phyloP scores from a whole-genome alignment of 1,284 basidiomycete genomes.

The Leccinum subfulvum region DNA sequence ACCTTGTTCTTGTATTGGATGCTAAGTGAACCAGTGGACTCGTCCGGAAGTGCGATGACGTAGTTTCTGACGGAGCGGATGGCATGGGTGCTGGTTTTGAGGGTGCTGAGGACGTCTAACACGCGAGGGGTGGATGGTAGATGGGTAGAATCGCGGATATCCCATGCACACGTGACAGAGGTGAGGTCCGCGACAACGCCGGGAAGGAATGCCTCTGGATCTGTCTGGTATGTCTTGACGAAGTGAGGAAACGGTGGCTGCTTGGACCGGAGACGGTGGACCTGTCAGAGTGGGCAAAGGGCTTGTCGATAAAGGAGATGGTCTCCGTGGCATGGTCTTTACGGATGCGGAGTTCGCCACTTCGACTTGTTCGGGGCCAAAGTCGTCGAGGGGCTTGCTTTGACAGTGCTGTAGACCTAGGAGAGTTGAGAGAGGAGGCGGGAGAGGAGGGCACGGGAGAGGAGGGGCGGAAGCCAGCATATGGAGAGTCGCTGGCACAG shows the following conservation, averaged over 20 bases:
- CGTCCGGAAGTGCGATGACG: slow-evolving; percentile 74
- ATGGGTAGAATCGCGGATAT: slow-evolving; percentile 27
- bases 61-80: slow-evolving; percentile 81
- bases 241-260: slow-evolving; percentile 42
- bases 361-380: too few species aligned
- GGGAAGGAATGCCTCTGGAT: slow-evolving; percentile 70
- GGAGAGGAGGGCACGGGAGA: too few species aligned
- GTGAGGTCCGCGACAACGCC: slow-evolving; percentile 70
- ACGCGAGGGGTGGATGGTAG: slow-evolving; percentile 14
- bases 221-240: slow-evolving; percentile 64
- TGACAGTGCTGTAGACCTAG: too few species aligned
- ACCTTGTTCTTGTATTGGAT: slow-evolving; percentile 48
- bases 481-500: too few species aligned
- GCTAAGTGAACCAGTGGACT: slow-evolving; percentile 53
- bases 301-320: too few species aligned
- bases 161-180: slow-evolving; percentile 59
- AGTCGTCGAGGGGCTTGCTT: too few species aligned
- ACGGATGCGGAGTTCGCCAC: too few species aligned
- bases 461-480: too few species aligned
- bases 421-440: too few species aligned
- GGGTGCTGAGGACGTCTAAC: slow-evolving; percentile 59
- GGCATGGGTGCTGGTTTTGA: slow-evolving; percentile 74
- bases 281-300: too few species aligned
- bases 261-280: too few species aligned
- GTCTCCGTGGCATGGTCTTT: too few species aligned